Evolutionary conservation across 148 eudicot species (phyloP), one percentile per base, ranked within the genome.

Genomic region (Rhododendron henanense): DNA sequence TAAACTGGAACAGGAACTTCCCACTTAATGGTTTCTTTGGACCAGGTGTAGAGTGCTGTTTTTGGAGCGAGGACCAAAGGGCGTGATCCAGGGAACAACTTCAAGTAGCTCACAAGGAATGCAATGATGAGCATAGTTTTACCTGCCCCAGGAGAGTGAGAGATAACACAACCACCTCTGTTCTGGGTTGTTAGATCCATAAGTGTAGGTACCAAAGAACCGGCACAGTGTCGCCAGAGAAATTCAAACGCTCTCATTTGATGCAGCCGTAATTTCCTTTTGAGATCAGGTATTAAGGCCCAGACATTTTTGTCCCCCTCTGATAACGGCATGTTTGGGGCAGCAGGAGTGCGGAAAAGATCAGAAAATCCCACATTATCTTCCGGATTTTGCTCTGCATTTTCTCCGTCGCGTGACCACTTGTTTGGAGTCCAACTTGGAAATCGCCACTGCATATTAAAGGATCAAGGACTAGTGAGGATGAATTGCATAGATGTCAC

Each of bases 141-240:
- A 0, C 99, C 99, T 0, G 99, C 99, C 78, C 99, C 99, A 2
- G 99, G 99, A 81, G 99, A 65, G 88, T 97, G 99, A 74, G 99
- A 97, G 55, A 97, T 94, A 35, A 93, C 99, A 90, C 99, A 97
- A 18, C 99, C 99, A 57, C 99, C 98, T 28, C 95, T 87, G 47
- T 91, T 91, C 83, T 93, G 91, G 84, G 87, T 82, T 16, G 90
- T 87, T 1, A 94, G 83, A 85, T 93, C 93, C 98, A 97, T 97
- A 76, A 89, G 86, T 15, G 94, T 85, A 35, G 99, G 99, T 85
- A 90, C 86, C 77, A 94, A 81, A 15, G 98, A 93, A 10, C 99
- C 99, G 0, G 99, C 98, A 83, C 93, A 89, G 86, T 97, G 95
- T 48, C 93, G 88, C 99, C 99, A 97, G 3, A 97, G 90, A 85